Conservation (phyloP, 805 yeast species). For the Zygosaccharomyces rouxii region DNA sequence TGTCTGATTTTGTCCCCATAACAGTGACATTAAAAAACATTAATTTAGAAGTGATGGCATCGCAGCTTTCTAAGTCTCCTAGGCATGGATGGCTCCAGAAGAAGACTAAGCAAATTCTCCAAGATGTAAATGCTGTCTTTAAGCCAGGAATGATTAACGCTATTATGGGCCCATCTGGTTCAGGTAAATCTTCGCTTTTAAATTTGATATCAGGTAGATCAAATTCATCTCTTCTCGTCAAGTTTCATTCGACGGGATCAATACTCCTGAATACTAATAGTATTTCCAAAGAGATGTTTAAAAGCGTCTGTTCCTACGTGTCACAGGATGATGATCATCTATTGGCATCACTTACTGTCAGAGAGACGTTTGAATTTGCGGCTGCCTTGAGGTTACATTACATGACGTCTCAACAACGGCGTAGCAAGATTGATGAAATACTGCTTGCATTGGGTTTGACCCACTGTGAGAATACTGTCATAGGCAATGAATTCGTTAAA, state of each 20-base stretch:
- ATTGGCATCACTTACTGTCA: slow-evolving; percentile 65
- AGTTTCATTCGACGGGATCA: slow-evolving; percentile 38
- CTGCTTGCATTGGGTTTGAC: slow-evolving; percentile 63
- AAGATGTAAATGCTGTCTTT: slow-evolving; percentile 48
- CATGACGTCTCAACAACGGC: slow-evolving; percentile 41
- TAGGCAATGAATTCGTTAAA: slow-evolving; percentile 55
- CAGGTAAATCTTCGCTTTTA: slow-evolving; percentile 68
- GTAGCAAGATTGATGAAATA: slow-evolving; percentile 47
- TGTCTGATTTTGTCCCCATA: slow-evolving; percentile 7
- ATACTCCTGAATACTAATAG: slow-evolving; percentile 41
- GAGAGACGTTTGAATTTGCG: slow-evolving; percentile 70
- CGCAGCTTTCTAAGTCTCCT: slow-evolving; percentile 8
- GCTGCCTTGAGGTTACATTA: slow-evolving; percentile 62
- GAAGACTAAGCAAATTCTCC: slow-evolving; percentile 38
- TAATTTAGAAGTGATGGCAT: slow-evolving; percentile 13
- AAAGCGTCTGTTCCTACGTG: slow-evolving; percentile 64
- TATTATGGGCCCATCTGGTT: slow-evolving; percentile 79
- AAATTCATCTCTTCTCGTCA: slow-evolving; percentile 31
- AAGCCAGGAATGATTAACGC: slow-evolving; percentile 57
- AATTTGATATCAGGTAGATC: slow-evolving; percentile 61
- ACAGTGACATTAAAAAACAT: slow-evolving; percentile 16
- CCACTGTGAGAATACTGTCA: slow-evolving; percentile 73
- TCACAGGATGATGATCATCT: slow-evolving; percentile 76
- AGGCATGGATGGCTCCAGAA: slow-evolving; percentile 12
- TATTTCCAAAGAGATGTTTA: slow-evolving; percentile 36